Evolutionary conservation across 228 moss, liverwort and hornwort species (phyloP).

Genomic region (Sphagnum fallax): DNA sequence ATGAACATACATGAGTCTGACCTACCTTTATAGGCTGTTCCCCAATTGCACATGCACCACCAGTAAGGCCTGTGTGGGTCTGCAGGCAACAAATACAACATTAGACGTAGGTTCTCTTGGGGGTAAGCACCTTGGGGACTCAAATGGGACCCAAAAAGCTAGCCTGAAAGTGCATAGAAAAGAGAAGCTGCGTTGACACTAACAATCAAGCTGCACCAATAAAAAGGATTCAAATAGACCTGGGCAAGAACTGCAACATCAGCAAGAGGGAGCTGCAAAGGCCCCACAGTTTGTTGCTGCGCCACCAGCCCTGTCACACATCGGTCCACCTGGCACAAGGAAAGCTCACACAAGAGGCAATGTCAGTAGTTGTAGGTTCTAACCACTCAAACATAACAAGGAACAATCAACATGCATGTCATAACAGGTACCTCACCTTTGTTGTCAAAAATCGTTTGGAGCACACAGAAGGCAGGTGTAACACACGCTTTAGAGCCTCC

Average conservation of each 20-base stretch:
- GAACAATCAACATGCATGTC: not conserved
- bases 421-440: constrained; percentile 37
- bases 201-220: too few species aligned
- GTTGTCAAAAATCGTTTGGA: constrained; percentile 94
- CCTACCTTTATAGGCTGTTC: constrained; percentile 92
- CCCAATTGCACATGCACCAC: constrained; percentile 90
- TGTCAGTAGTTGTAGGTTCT: not conserved
- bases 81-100: constrained; percentile 16
- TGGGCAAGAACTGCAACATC: constrained; percentile 80
- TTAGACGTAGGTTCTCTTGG: not conserved
- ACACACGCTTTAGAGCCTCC: constrained; percentile 81
- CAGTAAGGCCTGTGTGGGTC: constrained; percentile 86
- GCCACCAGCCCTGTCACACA: constrained; percentile 97
- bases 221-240: constrained; percentile 12
- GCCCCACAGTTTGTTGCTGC: constrained; percentile 96
- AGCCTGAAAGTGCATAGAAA: too few species aligned
- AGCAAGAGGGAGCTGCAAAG: constrained; percentile 83
- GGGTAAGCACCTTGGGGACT: too few species aligned
- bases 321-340: constrained; percentile 71
- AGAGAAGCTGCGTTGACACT: too few species aligned
- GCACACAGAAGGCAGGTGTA: constrained; percentile 82
- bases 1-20: not conserved
- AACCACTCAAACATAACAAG: too few species aligned
- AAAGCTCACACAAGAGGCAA: not conserved
- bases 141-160: too few species aligned